A percentile compares a stretch with the other conserved stretches of the same genome.
Conservation (phyloP, 73 alveolate species). For the Symbiodinium natans region DNA sequence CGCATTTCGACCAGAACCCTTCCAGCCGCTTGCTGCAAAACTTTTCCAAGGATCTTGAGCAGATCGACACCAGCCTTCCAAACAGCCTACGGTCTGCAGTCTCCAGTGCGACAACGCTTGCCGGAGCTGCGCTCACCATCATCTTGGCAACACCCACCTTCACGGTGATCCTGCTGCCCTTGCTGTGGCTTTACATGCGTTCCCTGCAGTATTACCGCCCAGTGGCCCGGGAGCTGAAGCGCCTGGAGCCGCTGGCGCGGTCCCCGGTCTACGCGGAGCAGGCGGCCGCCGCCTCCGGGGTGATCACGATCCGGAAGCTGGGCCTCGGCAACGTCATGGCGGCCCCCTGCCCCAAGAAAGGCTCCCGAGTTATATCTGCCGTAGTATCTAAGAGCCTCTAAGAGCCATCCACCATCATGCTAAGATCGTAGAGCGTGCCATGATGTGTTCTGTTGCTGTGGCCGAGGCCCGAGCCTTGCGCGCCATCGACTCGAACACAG, state of each 20-base stretch:
- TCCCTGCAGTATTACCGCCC: slow-evolving; percentile 86
- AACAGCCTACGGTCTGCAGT: slow-evolving; percentile 58
- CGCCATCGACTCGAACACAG: slow-evolving; percentile 91
- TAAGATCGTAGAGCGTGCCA: too few relatives aligned
- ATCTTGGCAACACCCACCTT: slow-evolving; percentile 60
- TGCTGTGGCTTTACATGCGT: slow-evolving; percentile 54
- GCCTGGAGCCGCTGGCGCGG: slow-evolving; percentile 90
- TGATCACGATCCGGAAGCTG: slow-evolving; percentile 80
- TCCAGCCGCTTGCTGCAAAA: slow-evolving; percentile 92
- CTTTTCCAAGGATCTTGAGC: slow-evolving; percentile 86
- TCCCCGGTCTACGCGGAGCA: slow-evolving; percentile 22
- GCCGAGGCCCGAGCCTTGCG: slow-evolving; percentile 73
- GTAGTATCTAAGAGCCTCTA: background rate
- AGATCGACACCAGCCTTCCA: slow-evolving; percentile 66
- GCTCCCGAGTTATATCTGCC: background rate
- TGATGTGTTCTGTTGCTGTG: too few relatives aligned
- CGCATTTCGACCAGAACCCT: slow-evolving; percentile 55
- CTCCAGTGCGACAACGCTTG: slow-evolving; percentile 28
- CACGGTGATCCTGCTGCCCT: slow-evolving; percentile 6
- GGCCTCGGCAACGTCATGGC: slow-evolving; percentile 84
- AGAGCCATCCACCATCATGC: too few relatives aligned
- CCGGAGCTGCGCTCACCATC: slow-evolving; percentile 71
- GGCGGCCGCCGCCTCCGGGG: slow-evolving; percentile 79
- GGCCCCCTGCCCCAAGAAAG: background rate
- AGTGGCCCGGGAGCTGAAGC: slow-evolving; percentile 84